Evolutionary conservation across 2,329 filamentous ascomycete species (phyloP), one percentile per base, ranked within the genome.

Genomic region (Tolypocladium amazonense): DNA sequence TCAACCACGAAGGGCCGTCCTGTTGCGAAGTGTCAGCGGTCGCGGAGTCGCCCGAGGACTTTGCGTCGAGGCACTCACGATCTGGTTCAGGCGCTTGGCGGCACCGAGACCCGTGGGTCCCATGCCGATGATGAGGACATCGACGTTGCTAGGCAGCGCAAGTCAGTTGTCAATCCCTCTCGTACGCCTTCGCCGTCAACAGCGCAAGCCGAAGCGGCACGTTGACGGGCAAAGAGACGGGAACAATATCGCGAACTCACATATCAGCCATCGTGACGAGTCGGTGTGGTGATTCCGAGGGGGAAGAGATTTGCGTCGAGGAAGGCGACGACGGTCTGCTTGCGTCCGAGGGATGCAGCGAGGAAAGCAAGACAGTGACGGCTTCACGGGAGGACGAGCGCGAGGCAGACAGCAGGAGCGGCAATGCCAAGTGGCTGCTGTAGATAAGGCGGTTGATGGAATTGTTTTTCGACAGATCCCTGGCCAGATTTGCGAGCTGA

Each of bases 101-200:
- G 94, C 94, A 82, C 94, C 94, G 69, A 97, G 86, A 78, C 94
- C 94, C 72, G 94, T 97, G 70, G 94, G 94, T 73, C 94, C 94
- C 78, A 93, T 93, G 73, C 94, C 94, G 80, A 97, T 97, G 77
- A 99, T 87, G 73, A 99, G 90, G 68, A 99, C 89, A 79, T 99
- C 94, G 75, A 97, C 91, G 72, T 91, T 88, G 76, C 92, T 95
- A 76, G 18, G 61, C 27, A 50, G 56, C 53, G 27, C 20, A 58
- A 38, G 61, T 70, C 60, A 69, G 67, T 41, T 14, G 33, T 15
- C 35, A n/a, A 20, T n/a, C 15, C 45, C 39, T 27, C 11, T 52
- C 8, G 47, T 12, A 39, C 18, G 72, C 3, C 73, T 72, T 14
- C 30, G 9, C 20, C 20, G 50, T 20, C 8, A 20, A 30, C 27